phyloP scores from a whole-genome alignment of 2,329 filamentous ascomycete species.

The Cryphonectria nitschkei region DNA sequence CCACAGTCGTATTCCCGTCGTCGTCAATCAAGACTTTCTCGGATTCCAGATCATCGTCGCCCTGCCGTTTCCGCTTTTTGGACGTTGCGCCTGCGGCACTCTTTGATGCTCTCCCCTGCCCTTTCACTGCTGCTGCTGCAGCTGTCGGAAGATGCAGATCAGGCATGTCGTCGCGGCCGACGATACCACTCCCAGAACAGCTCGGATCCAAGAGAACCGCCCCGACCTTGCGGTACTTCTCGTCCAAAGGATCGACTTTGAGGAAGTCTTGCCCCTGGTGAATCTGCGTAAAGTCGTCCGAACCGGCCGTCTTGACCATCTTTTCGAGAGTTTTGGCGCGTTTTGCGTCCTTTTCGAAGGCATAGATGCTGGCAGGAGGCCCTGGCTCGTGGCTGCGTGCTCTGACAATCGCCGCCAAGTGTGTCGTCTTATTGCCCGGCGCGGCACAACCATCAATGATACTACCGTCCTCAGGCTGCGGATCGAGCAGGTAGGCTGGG shows the following conservation, averaged over 20 bases:
- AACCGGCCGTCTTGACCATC: constrained; percentile 82
- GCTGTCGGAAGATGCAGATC: constrained; percentile 61
- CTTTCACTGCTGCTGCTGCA: constrained; percentile 32
- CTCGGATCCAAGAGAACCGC: constrained; percentile 88
- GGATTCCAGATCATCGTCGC: constrained; percentile 38
- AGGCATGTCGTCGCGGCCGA: constrained; percentile 81
- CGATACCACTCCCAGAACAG: constrained; percentile 93
- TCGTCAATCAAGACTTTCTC: constrained; percentile 55
- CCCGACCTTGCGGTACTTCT: constrained; percentile 70
- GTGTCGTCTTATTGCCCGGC: constrained; percentile 96
- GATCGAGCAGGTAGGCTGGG: constrained; percentile 83
- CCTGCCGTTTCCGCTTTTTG: constrained; percentile 52
- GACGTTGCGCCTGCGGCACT: constrained; percentile 27
- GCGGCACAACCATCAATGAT: constrained; percentile 93
- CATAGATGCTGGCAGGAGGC: constrained; percentile 59
- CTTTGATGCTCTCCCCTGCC: constrained; percentile 28
- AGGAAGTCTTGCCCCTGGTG: constrained; percentile 81
- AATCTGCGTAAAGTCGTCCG: constrained; percentile 67
- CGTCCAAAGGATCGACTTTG: constrained; percentile 66
- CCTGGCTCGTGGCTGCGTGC: constrained; percentile 42
- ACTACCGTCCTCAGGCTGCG: constrained; percentile 68
- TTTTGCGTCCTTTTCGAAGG: constrained; percentile 75
- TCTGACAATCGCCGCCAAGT: constrained; percentile 76
- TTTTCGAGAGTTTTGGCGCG: constrained; percentile 78
- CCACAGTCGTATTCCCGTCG: constrained; percentile 55